Evolutionary conservation across 1,284 basidiomycete genomes (phyloP).

Genomic region (Apiotrichum brassicae): DNA sequence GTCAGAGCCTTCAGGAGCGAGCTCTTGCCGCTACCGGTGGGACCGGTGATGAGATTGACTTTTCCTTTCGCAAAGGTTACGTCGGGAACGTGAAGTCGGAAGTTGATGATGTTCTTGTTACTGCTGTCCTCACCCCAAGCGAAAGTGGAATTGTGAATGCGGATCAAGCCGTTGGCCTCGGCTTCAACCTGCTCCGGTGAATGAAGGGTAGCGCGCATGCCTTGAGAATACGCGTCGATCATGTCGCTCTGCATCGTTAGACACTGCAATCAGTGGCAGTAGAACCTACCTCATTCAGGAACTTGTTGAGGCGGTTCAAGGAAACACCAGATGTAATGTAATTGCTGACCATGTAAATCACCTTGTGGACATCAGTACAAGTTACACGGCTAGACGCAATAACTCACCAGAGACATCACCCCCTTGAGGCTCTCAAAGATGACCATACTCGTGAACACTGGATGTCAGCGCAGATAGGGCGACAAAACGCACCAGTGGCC

Average conservation of each 20-base stretch:
- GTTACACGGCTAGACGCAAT: no score
- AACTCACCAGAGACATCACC: constrained; percentile 20
- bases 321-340: constrained; percentile 50
- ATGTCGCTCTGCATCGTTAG: constrained; percentile 49
- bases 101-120: constrained; percentile 38
- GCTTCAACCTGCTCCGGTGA: constrained; percentile 31
- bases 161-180: constrained; percentile 32
- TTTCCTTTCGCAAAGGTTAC: constrained; percentile 55
- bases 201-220: constrained; percentile 17
- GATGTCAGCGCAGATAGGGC: no score
- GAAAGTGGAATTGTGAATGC: constrained; percentile 38
- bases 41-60: constrained; percentile 60
- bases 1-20: constrained; percentile 50
- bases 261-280: neutral
- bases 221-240: constrained; percentile 50
- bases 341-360: constrained; percentile 34
- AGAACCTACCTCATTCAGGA: constrained; percentile 44
- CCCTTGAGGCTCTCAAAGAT: constrained; percentile 44
- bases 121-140: constrained; percentile 35
- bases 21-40: constrained; percentile 50
- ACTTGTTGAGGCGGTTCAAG: constrained; percentile 50
- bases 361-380: no score
- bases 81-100: constrained; percentile 53
- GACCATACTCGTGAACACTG: constrained; percentile 45
- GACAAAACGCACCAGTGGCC: constrained; percentile 21